Evolutionary conservation across 345 rosid species (phyloP).

Genomic region (Pelargonium nanum): DNA sequence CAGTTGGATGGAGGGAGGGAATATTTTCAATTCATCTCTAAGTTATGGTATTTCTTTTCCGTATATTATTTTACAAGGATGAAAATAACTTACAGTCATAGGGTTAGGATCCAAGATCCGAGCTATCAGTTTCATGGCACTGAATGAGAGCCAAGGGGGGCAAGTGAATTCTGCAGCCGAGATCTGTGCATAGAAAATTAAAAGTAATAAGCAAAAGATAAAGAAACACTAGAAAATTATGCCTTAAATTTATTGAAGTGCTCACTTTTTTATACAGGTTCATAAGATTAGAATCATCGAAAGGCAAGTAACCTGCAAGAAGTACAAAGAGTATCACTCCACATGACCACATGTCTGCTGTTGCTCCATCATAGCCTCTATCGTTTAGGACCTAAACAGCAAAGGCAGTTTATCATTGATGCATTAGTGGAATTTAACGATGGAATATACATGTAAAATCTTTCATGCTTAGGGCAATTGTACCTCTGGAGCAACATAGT

Average conservation of each 20-base stretch:
- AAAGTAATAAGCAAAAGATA: conserved; percentile 13
- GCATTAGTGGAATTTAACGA: neutral
- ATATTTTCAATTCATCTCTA: no score
- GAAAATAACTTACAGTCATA: conserved; percentile 59
- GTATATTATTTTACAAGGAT: no score
- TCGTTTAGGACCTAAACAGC: conserved; percentile 77
- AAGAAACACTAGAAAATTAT: conserved; percentile 8
- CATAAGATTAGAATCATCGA: conserved; percentile 91
- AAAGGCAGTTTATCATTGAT: no score
- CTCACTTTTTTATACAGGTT: conserved; percentile 94
- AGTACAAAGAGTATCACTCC: conserved; percentile 94
- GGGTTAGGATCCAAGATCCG: conserved; percentile 87
- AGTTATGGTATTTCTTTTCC: no score
- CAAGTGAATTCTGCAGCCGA: conserved; percentile 88
- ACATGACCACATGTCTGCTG: conserved; percentile 97
- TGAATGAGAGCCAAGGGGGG: conserved; percentile 90
- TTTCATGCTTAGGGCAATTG: conserved; percentile 9
- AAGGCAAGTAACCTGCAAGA: conserved; percentile 99
- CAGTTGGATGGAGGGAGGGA: no score
- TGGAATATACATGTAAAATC: neutral
- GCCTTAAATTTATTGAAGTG: conserved; percentile 16
- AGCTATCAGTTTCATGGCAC: conserved; percentile 76
- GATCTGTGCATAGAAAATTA: conserved; percentile 35
- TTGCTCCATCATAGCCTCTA: conserved; percentile 91
- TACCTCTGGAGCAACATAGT: conserved; percentile 98